Base-by-base conservation (phyloP, 176 grass and related monocot species). In the Guadua angustifolia region DNA sequence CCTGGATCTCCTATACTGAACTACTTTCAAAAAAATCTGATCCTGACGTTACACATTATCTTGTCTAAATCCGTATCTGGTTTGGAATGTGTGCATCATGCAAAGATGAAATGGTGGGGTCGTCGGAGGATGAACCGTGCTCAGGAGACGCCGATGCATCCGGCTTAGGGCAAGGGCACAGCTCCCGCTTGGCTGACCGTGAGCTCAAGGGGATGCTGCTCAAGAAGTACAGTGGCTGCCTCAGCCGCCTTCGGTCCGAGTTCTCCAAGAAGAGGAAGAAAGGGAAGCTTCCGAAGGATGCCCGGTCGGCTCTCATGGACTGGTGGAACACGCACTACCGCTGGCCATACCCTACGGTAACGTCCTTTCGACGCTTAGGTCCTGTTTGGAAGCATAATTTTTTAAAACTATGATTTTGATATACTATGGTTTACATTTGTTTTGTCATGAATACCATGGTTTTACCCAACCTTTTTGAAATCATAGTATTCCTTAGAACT, bases 191-290 rank as follows among this genome's bases (percentile, higher is more conserved):
- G 47, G 89, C 88, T 0, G 93, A 96, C 64, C 90, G 85, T 63
- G 97, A 99, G 69, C 90, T 99, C 4, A 99, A 95, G 87, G 97
- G 94, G 75, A 96, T 99, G 97, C 84, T 99, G 66, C 94, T 94
- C 26, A 99, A 99, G 88, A 99, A 99, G 85, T 99, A 99, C 82
- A 94, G 97, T 1, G 93, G 97, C 29, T 94, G 94, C 38, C 86
- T 99, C 14, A 96, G 88, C 71, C 93, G 88, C 40, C 87, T 99
- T 9, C 85, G 93, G 4, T 91, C 92, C n/a, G 93, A 99, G 68
- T 99, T 96, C 86, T 69, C 91, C 83, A 99, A 99, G 91, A 99
- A 99, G 84, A 87, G 97, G 70, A 99, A 95, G 89, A 99, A 99
- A 87, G 97, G 97, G 61, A 99, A 99, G 75, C 91, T 99, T 8